Evolutionary conservation across 2,329 filamentous ascomycete genomes (phyloP).

Genomic region (Spiromastix sp.): DNA sequence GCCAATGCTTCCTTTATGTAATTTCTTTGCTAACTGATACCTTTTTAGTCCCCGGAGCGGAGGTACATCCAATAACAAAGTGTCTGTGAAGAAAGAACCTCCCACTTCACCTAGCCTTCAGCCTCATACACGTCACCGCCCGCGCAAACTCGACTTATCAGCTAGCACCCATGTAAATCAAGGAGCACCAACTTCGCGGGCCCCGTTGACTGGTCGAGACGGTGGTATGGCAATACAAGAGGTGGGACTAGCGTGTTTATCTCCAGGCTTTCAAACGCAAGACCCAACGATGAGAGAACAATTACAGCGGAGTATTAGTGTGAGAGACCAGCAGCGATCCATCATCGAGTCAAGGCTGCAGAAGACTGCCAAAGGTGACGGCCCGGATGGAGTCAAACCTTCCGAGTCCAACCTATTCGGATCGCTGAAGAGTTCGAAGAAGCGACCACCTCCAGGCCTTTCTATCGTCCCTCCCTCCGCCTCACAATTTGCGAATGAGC

Average conservation of each 20-base stretch:
- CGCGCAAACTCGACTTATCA: slow-evolving; percentile 36
- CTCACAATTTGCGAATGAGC: slow-evolving; percentile 82
- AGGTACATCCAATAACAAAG: slow-evolving; percentile 55
- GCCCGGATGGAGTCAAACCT: slow-evolving; percentile 49
- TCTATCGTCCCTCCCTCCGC: slow-evolving; percentile 93
- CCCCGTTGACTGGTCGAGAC: slow-evolving; percentile 65
- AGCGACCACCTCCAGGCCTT: slow-evolving; percentile 62
- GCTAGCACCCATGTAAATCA: slow-evolving; percentile 35
- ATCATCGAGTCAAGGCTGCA: slow-evolving; percentile 90
- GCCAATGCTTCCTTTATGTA: background rate
- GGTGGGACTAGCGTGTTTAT: slow-evolving; percentile 86
- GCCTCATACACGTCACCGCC: slow-evolving; percentile 47
- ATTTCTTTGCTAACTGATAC: slow-evolving; percentile 15
- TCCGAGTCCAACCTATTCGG: slow-evolving; percentile 35
- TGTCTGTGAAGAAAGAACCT: slow-evolving; percentile 94
- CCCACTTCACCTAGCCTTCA: slow-evolving; percentile 65
- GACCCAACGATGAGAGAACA: slow-evolving; percentile 96
- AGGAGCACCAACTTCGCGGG: slow-evolving; percentile 55
- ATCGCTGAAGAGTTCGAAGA: slow-evolving; percentile 33
- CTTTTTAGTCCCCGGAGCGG: slow-evolving; percentile 28
- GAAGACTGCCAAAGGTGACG: slow-evolving; percentile 73
- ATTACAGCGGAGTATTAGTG: slow-evolving; percentile 83
- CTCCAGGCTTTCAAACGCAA: slow-evolving; percentile 90
- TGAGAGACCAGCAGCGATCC: slow-evolving; percentile 84
- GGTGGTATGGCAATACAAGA: slow-evolving; percentile 73